Percentiles rank a stretch among this genome's conserved stretches.
Evolutionary conservation across 306 rosid genomes (phyloP).

Genomic region (Vigna mungo): DNA sequence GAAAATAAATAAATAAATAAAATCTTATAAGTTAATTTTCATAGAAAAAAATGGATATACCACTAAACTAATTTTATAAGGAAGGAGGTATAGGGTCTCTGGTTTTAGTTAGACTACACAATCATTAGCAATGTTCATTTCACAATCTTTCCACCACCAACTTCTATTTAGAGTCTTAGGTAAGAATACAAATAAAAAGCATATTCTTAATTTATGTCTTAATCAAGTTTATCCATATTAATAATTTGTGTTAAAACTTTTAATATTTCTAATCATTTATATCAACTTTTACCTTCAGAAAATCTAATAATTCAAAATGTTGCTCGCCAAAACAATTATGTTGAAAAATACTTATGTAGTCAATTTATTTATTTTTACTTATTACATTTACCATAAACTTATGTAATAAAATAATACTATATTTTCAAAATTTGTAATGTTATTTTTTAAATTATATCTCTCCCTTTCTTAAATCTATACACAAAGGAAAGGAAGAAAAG

Average conservation of each 20-base stretch:
- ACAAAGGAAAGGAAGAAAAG: not conserved
- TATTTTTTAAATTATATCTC: not conserved
- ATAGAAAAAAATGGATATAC: not conserved
- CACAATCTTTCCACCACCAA: conserved; percentile 45
- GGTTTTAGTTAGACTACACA: conserved; percentile 50
- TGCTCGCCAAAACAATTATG: no score
- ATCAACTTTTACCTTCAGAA: no score
- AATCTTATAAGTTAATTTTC: conserved; percentile 27
- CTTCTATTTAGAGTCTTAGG: conserved; percentile 28
- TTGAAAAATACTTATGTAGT: no score
- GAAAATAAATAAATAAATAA: not conserved
- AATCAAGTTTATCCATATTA: no score
- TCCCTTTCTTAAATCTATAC: not conserved
- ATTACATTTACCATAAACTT: no score
- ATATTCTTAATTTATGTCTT: no score
- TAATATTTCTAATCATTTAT: no score
- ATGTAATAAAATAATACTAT: no score
- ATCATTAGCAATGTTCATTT: conserved; percentile 45
- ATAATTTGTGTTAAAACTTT: no score
- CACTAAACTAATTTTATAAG: conserved; percentile 19
- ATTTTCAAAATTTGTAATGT: no score
- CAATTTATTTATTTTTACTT: no score
- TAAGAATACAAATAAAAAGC: not conserved
- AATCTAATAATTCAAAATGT: no score
- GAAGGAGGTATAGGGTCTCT: conserved; percentile 45